Evolutionary conservation across 208 protist genomes (phyloP).

Genomic region (Acanthamoeba triangularis): DNA sequence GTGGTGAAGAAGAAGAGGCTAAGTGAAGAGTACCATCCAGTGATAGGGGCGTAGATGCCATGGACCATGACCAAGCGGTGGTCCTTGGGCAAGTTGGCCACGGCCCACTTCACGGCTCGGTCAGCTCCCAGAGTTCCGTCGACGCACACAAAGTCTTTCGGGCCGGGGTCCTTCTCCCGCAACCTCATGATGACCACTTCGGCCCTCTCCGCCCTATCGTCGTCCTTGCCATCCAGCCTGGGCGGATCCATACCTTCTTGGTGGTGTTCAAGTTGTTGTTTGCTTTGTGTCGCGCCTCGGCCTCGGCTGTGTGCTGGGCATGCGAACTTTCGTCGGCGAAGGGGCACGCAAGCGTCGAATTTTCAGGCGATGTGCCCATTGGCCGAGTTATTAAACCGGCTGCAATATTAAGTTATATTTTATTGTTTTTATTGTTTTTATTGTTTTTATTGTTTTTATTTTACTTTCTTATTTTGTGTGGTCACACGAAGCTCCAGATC

Average conservation of each 20-base stretch:
- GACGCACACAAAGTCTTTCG: slow-evolving; percentile 27
- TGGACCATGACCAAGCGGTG: slow-evolving; percentile 55
- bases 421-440: slow-evolving; percentile 42
- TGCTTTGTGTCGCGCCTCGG: neutral
- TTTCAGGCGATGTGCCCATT: neutral
- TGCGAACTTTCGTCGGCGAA: neutral
- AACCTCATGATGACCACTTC: neutral
- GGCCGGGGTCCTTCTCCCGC: neutral
- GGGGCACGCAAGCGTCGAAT: neutral
- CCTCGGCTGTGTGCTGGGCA: too few relatives aligned
- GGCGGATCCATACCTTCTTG: neutral
- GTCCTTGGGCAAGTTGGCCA: slow-evolving; percentile 8
- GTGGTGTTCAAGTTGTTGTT: neutral
- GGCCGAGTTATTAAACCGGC: neutral
- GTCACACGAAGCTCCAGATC: slow-evolving; percentile 28
- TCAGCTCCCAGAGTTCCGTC: neutral
- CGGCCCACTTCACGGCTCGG: neutral
- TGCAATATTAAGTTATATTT: neutral
- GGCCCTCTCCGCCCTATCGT: neutral
- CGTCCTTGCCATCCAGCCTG: slow-evolving; percentile 7
- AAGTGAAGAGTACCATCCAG: neutral
- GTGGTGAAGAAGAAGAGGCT: neutral
- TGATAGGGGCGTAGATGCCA: slow-evolving; percentile 33
- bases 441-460: too few relatives aligned
- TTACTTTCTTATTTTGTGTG: neutral